Percentiles rank a stretch among this genome's conserved stretches.
Evolutionary conservation across 2,329 filamentous ascomycete species (phyloP).

Genomic region (Curvularia hawaiiensis): DNA sequence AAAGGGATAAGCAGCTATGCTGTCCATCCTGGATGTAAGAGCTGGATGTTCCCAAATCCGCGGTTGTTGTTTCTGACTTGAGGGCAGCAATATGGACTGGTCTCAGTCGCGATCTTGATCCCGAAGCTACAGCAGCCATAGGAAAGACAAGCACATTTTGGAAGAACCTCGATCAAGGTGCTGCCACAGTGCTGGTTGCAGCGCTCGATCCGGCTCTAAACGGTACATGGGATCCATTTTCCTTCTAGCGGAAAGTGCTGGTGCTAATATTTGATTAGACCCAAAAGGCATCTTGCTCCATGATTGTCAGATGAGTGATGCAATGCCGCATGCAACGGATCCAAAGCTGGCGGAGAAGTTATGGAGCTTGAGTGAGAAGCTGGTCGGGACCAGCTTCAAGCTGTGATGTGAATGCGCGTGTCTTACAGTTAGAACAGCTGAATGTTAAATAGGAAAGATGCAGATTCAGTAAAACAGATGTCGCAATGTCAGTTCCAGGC

Average conservation of each 20-base stretch:
- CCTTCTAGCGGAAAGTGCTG: background rate
- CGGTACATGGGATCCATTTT: conserved; percentile 11
- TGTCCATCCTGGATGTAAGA: conserved; percentile 43
- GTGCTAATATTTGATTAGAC: conserved; percentile 19
- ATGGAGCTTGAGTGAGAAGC: conserved; percentile 40
- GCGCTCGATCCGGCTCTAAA: conserved; percentile 39
- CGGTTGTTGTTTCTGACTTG: conserved; percentile 4
- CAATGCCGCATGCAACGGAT: conserved; percentile 35
- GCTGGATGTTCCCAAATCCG: background rate
- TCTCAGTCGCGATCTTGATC: conserved; percentile 32
- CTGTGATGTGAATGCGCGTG: conserved; percentile 16
- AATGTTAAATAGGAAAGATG: no score
- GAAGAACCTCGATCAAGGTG: conserved; percentile 43
- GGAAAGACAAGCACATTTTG: conserved; percentile 35
- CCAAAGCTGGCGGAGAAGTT: conserved; percentile 31
- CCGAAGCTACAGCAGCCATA: conserved; percentile 35
- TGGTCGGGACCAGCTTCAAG: conserved; percentile 32
- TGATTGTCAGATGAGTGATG: conserved; percentile 35
- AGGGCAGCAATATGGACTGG: conserved; percentile 39
- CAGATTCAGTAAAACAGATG: no score
- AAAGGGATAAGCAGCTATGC: conserved; percentile 38
- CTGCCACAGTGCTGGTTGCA: conserved; percentile 38
- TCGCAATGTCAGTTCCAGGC: no score
- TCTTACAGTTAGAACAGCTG: background rate
- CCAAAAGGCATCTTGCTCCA: conserved; percentile 32